Base-by-base conservation (phyloP, 345 rosid species). In the Murraya koenigii region DNA sequence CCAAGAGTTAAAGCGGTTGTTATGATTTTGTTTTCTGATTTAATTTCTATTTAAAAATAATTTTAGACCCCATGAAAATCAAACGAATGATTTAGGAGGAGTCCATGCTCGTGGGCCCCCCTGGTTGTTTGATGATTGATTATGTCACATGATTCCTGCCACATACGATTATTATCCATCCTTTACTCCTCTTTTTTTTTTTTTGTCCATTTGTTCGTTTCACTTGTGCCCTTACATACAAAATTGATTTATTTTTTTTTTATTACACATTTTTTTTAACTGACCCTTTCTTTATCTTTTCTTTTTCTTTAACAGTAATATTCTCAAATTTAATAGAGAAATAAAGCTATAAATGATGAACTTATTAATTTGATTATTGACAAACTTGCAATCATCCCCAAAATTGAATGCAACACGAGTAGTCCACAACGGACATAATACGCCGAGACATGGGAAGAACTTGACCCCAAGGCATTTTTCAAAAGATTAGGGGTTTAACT, bases 121-220 rank as follows among this genome's bases (percentile, higher is more conserved):
- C 13, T 17, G 44, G 69, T 22, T 5, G 25, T 65, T 65, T 33
- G 69, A 65, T 65, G 44, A 67, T 63, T 36, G 20, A 75, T 63
- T 30, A 75, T 63, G 47, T 39, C 47, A 47, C 70, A 63, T 39
- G 17, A 38, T 55, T 63, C 35, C 36, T 75, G 69, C 26, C 77
- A 75, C 30, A 70, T 6, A 63, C 20, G 41, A 74, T 41, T 74
- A 15, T 14, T 39, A 47, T 56, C 73, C 17, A 44, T 0, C 3
- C 56, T 52, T 52, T 17, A 17, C 14, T 33, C 36, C 3, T 1
- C 10, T 10, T 44, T 44, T 13, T 11, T 11, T 13, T 44, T 0
- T 2, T 13, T 44, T 11, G 10, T 17, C 49, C 14, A 4, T 44
- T 13, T 0, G 13, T 17, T 44, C 56, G 1, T 17, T 52, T 52